These are phyloP conservation scores for Pisolithus orientalis DNA, from an alignment of 768 basidiomycete species.

Conservation along the genomic window DNA sequence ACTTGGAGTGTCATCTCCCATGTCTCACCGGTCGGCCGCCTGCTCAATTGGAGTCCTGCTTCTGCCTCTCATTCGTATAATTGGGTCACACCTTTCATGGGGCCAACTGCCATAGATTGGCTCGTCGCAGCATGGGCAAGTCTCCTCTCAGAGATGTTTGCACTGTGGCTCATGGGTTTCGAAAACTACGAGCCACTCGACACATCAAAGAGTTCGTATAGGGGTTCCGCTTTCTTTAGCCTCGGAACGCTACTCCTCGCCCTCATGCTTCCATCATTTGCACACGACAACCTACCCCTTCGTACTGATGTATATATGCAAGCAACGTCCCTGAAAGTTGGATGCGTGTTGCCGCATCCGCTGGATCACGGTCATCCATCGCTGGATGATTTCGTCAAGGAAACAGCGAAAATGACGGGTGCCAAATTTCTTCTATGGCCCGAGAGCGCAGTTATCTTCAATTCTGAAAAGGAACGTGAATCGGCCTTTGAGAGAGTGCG, in stretches of 20 bases:
- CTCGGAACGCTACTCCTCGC: constrained; percentile 36
- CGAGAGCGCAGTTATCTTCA: constrained; percentile 69
- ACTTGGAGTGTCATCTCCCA: constrained; percentile 50
- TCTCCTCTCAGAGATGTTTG: constrained; percentile 48
- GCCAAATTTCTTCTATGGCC: constrained; percentile 74
- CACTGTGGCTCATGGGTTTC: constrained; percentile 51
- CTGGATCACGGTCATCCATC: constrained; percentile 36
- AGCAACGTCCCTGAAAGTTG: constrained; percentile 56
- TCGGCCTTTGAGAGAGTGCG: constrained; percentile 43
- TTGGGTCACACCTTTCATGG: constrained; percentile 57
- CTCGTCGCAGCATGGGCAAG: constrained; percentile 71
- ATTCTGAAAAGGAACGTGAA: constrained; percentile 40
- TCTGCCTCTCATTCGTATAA: constrained; percentile 46
- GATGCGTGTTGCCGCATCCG: constrained; percentile 58
- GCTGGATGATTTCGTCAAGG: constrained; percentile 57
- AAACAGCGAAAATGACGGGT: constrained; percentile 39
- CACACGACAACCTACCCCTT: constrained; percentile 34
- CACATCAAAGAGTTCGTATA: constrained; percentile 1
- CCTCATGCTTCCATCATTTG: constrained; percentile 54
- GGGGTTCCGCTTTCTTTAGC: constrained; percentile 24
- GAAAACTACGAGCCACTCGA: constrained; percentile 12
- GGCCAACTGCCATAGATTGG: constrained; percentile 66
- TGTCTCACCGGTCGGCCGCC: constrained; percentile 61
- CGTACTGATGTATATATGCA: constrained; percentile 26
- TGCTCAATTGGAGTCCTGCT: constrained; percentile 66